Percentiles rank a stretch among this genome's conserved stretches.
Evolutionary conservation across 2,329 filamentous ascomycete species (phyloP).

Genomic region (Xylaria sp.): DNA sequence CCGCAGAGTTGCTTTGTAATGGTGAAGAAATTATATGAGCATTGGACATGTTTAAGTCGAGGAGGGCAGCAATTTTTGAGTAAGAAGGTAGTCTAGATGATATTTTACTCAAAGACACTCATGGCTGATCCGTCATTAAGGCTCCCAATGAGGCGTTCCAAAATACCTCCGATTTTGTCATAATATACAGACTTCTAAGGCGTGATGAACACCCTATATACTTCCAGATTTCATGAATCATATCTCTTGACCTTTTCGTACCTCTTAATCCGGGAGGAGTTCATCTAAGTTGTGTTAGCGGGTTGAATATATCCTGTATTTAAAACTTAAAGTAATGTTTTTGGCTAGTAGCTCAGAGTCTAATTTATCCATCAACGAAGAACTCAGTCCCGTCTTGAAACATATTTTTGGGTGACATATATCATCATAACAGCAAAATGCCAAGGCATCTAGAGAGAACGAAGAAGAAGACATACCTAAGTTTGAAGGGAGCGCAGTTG

Average conservation of each 20-base stretch:
- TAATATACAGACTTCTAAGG: neutral
- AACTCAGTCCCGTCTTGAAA: slow-evolving; percentile 51
- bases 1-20: neutral
- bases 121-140: neutral
- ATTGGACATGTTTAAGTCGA: neutral
- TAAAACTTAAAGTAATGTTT: neutral
- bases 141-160: neutral
- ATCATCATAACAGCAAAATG: slow-evolving; percentile 44
- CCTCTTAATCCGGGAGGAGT: neutral
- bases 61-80: neutral
- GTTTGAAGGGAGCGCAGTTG: slow-evolving; percentile 18
- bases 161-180: neutral
- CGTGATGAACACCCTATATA: neutral
- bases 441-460: neutral
- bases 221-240: neutral
- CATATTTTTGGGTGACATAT: slow-evolving; percentile 47
- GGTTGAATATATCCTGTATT: neutral
- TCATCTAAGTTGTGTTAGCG: slow-evolving; percentile 4
- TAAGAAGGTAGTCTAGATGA: neutral
- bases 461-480: slow-evolving; percentile 31
- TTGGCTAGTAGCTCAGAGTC: slow-evolving; percentile 27
- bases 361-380: slow-evolving; percentile 46
- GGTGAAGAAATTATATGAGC: neutral
- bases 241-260: neutral
- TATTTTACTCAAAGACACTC: neutral